Evolutionary conservation across 345 rosid genomes (phyloP).

Genomic region (Adansonia digitata): DNA sequence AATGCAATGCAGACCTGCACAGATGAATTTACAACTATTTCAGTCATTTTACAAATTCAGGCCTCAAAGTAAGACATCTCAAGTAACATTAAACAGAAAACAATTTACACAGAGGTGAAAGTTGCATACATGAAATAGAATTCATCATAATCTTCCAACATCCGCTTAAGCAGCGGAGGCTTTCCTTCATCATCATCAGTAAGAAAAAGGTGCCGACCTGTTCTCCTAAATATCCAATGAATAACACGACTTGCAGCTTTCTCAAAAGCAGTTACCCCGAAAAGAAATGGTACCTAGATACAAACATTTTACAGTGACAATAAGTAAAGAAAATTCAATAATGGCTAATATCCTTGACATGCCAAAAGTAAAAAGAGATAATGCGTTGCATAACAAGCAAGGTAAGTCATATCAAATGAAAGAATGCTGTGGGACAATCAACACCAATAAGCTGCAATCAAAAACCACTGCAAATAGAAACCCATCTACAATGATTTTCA

Average conservation of each 20-base stretch:
- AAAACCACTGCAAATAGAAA: slow-evolving; percentile 61
- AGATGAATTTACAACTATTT: slow-evolving; percentile 15
- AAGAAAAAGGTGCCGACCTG: slow-evolving; percentile 91
- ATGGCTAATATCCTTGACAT: not conserved
- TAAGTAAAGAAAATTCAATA: not conserved
- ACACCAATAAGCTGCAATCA: slow-evolving; percentile 35
- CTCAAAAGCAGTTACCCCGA: slow-evolving; percentile 85
- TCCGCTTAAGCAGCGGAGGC: slow-evolving; percentile 72
- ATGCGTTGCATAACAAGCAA: too few species aligned
- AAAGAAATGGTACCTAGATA: slow-evolving; percentile 90
- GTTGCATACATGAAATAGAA: slow-evolving; percentile 59
- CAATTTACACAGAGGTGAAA: not conserved
- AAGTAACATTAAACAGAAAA: slow-evolving; percentile 9
- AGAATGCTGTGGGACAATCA: too few species aligned
- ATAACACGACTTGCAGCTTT: slow-evolving; percentile 71
- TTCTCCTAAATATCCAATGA: slow-evolving; percentile 90
- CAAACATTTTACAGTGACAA: not conserved
- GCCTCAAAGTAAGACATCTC: slow-evolving; percentile 6
- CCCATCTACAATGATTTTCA: slow-evolving; percentile 63
- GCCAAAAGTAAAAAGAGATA: too few species aligned
- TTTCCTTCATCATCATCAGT: slow-evolving; percentile 75
- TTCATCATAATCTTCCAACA: slow-evolving; percentile 64
- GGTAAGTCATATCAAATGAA: too few species aligned
- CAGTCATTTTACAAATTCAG: not conserved
- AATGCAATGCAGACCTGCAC: slow-evolving; percentile 72